Base-by-base conservation (phyloP, 768 basidiomycete genomes). In the Kwoniella europaea region DNA sequence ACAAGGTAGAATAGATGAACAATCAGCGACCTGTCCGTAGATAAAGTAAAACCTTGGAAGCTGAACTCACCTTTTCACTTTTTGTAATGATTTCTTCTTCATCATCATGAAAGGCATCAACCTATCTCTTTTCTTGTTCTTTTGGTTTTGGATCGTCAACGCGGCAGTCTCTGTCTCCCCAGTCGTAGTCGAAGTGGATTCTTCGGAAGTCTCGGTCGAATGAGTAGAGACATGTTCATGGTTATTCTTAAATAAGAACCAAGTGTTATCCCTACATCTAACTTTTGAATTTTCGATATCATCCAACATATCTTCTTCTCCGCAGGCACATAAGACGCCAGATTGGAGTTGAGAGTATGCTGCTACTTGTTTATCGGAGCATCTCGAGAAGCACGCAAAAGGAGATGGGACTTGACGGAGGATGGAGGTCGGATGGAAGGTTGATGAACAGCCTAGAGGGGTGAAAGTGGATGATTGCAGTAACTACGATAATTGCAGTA, bases 351-450 rank as follows among this genome's bases (percentile, higher is more conserved):
- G 60, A 7, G 68, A 63, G 53, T 69, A 69, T 18, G 68, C 68
- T 16, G 68, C 68, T n/a, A 69, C 44, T 46, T 63, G 29, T 22
- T 56, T 61, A 24, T 59, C 58, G n/a, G 53, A 63, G 42, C 68
- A 69, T 50, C 60, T 29, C 5, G 68, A 63, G 24, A 63, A 69
- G 46, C 68, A 69, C 24, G 68, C 68, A n/a, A 59, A 62, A 42
- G 60, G 61, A 3, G 68, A 63, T 10, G 68, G 62, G 55, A 69
- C 61, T 46, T 69, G 68, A 27, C 62, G 60, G 24, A 63, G 55
- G 22, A 68, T 68, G 13, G 68, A 69, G 10, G 68, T 69, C 1
- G 68, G 68, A 18, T 63, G 68, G 43, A 69, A 69, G 7, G 68
- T 63, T 44, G 22, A n/a, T 12, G 62, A 63, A 46, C 68, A 69